Conservation (phyloP, 306 rosid genomes). For the Fragaria vesca region DNA sequence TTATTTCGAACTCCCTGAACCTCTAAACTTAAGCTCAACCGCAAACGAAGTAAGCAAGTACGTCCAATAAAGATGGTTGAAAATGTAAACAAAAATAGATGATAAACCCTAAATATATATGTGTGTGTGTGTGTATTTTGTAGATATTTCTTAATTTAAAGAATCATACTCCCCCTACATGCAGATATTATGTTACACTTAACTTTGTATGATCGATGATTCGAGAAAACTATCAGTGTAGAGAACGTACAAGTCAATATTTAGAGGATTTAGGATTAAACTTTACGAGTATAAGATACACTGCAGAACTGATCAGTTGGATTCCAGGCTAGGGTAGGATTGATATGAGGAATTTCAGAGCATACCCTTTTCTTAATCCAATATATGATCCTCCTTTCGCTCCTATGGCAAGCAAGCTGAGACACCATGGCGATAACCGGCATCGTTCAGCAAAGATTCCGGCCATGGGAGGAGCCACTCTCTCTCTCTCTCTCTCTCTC, state of each 20-base stretch:
- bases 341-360: background rate
- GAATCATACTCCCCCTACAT: too few relatives aligned
- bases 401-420: background rate
- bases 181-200: too few relatives aligned
- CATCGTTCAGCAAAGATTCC: background rate
- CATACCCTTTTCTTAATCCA: background rate
- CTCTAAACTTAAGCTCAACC: slow-evolving; percentile 10
- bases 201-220: too few relatives aligned
- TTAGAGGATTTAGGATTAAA: too few relatives aligned
- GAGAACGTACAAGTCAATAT: too few relatives aligned
- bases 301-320: too few relatives aligned
- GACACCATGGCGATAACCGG: too few relatives aligned
- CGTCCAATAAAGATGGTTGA: too few relatives aligned
- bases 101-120: too few relatives aligned
- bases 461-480: background rate
- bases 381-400: background rate
- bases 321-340: background rate
- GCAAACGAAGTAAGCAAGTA: background rate
- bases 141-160: background rate
- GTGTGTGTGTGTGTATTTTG: background rate
- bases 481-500: background rate
- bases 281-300: too few relatives aligned
- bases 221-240: too few relatives aligned
- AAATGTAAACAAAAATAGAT: too few relatives aligned
- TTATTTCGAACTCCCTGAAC: background rate